A percentile compares a stretch with the other conserved stretches of the same genome.
phyloP scores from a whole-genome alignment of 371 early-diverging fungal species.

The Rhizopus arrhizus region DNA sequence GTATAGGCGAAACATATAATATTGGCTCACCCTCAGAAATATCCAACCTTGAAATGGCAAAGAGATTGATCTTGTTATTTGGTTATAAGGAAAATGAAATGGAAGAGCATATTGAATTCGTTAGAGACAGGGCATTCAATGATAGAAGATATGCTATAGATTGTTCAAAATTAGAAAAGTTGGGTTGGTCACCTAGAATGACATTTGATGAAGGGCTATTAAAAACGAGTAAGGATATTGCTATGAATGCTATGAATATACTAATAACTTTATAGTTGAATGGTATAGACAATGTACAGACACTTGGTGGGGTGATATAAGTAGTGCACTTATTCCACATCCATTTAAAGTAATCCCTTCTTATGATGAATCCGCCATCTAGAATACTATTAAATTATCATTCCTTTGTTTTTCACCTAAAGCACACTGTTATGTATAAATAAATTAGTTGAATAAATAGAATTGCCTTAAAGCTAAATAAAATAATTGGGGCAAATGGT shows the following conservation, averaged over 20 bases:
- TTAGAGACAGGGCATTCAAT: slow-evolving; percentile 81
- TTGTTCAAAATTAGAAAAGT: slow-evolving; percentile 59
- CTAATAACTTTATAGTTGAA: slow-evolving; percentile 39
- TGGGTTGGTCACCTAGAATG: slow-evolving; percentile 77
- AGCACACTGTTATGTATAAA: too few relatives aligned
- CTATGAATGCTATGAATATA: neutral
- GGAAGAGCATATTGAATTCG: slow-evolving; percentile 64
- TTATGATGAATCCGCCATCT: slow-evolving; percentile 23
- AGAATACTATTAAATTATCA: neutral
- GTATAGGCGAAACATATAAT: slow-evolving; percentile 80
- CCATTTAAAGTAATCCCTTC: slow-evolving; percentile 55
- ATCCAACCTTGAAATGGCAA: slow-evolving; percentile 72
- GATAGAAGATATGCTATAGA: slow-evolving; percentile 83
- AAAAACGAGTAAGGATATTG: slow-evolving; percentile 65
- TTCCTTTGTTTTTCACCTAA: too few relatives aligned
- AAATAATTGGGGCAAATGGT: too few relatives aligned
- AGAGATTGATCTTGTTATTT: slow-evolving; percentile 60
- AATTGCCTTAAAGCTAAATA: too few relatives aligned
- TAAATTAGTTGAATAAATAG: too few relatives aligned
- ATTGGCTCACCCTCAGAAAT: slow-evolving; percentile 81
- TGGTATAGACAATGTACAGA: slow-evolving; percentile 64
- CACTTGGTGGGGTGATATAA: slow-evolving; percentile 68
- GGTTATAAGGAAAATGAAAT: slow-evolving; percentile 40
- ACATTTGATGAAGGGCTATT: slow-evolving; percentile 69
- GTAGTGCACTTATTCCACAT: slow-evolving; percentile 55